Percentiles rank a stretch among this genome's conserved stretches.
These are phyloP conservation scores for Phytophthora hybrid DNA, from an alignment of 352 stramenopile genomes.

Conservation along the genomic window DNA sequence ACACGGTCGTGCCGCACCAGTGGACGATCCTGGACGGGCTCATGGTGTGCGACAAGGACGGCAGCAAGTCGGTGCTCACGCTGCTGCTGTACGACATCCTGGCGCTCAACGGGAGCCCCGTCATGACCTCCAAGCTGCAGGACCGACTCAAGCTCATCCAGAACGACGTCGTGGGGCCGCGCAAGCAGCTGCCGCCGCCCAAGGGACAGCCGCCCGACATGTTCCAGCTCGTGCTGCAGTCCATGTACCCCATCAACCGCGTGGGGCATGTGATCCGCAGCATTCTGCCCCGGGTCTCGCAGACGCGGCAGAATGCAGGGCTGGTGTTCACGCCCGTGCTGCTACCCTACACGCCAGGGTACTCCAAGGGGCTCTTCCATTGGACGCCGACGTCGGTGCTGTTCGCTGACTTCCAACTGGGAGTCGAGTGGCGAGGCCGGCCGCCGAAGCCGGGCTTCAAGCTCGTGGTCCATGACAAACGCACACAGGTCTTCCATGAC, in stretches of 20 bases:
- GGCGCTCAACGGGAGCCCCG: constrained; percentile 81
- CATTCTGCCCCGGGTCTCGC: constrained; percentile 72
- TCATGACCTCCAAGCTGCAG: constrained; percentile 88
- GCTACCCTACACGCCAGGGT: constrained; percentile 80
- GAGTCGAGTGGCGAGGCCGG: constrained; percentile 81
- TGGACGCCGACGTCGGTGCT: constrained; percentile 70
- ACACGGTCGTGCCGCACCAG: constrained; percentile 78
- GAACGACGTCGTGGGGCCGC: constrained; percentile 88
- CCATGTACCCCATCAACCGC: constrained; percentile 84
- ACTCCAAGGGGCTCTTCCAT: constrained; percentile 79
- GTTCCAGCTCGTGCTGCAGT: constrained; percentile 87
- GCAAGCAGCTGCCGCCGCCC: constrained; percentile 75
- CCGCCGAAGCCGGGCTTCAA: constrained; percentile 87
- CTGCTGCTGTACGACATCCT: constrained; percentile 88
- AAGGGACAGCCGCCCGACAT: constrained; percentile 83
- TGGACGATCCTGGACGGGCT: constrained; percentile 90
- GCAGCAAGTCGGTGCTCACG: constrained; percentile 72
- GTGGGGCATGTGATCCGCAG: constrained; percentile 82
- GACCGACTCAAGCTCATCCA: constrained; percentile 90
- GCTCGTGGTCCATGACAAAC: constrained; percentile 86
- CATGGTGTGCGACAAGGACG: constrained; percentile 85
- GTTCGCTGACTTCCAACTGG: constrained; percentile 81
- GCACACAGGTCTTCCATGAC: constrained; percentile 87
- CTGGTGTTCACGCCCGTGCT: constrained; percentile 83
- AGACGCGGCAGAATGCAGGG: constrained; percentile 82